Conservation (phyloP, 2,329 filamentous ascomycete genomes). For the Sporothrix protearum region DNA sequence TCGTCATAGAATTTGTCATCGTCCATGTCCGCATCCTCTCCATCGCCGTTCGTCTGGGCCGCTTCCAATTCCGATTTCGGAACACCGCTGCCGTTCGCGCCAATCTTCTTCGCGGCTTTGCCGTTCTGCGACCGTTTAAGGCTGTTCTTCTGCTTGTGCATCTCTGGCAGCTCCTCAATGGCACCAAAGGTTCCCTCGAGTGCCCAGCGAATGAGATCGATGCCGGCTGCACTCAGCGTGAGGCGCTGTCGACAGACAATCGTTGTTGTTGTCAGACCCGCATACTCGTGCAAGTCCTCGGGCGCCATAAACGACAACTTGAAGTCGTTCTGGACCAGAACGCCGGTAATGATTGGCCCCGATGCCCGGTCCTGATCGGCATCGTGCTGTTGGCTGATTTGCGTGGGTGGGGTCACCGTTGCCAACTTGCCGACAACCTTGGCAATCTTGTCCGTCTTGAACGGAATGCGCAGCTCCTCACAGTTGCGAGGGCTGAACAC, state of each 20-base stretch:
- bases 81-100: slow-evolving; percentile 29
- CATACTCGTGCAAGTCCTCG: slow-evolving; percentile 92
- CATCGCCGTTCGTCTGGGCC: slow-evolving; percentile 19
- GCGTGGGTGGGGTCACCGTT: slow-evolving; percentile 65
- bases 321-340: slow-evolving; percentile 96
- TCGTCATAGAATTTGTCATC: slow-evolving; percentile 39
- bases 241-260: slow-evolving; percentile 90
- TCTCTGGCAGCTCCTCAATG: slow-evolving; percentile 66
- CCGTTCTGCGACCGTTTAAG: slow-evolving; percentile 32
- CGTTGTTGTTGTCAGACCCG: slow-evolving; percentile 91
- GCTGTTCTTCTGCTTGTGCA: slow-evolving; percentile 38
- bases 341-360: slow-evolving; percentile 69
- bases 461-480: slow-evolving; percentile 90
- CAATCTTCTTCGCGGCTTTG: slow-evolving; percentile 36
- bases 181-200: slow-evolving; percentile 90
- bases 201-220: slow-evolving; percentile 90
- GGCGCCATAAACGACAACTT: slow-evolving; percentile 96
- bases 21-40: slow-evolving; percentile 9
- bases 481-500: slow-evolving; percentile 93
- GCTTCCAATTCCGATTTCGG: slow-evolving; percentile 26
- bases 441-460: slow-evolving; percentile 90
- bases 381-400: slow-evolving; percentile 27
- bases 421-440: slow-evolving; percentile 95
- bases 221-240: slow-evolving; percentile 78
- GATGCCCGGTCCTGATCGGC: slow-evolving; percentile 28